Evolutionary conservation across 1,284 basidiomycete species (phyloP), one percentile per base, ranked within the genome.

Genomic region (Trichosporon faecale): DNA sequence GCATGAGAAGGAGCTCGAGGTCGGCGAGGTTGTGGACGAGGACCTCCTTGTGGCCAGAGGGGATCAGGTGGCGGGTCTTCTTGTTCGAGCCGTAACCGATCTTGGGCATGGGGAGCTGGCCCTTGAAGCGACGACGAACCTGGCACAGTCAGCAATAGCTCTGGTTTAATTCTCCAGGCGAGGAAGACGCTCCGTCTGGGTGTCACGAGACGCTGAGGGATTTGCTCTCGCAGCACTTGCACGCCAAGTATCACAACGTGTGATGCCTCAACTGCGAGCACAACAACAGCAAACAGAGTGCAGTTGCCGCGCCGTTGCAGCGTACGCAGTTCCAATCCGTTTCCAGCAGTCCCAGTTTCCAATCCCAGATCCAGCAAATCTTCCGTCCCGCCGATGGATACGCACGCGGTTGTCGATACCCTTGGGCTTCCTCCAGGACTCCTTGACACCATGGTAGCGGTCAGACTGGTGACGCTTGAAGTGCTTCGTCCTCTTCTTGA

Each of bases 401-500:
- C 81, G 44, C 73, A 84, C 83, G 83, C 94, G 90, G 89, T 95
- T 95, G 84, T 95, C 94, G 80, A 95, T 95, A 92, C 93, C 84
- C 89, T 95, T 96, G 77, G 94, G 94, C 87, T 96, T 98, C 85
- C 95, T 89, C 95, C 95, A 98, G 88, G 92, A 88, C 88, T 95
- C 94, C 88, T 95, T 95, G 78, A 98, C 94, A 76, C 90, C 87
- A 84, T 92, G 89, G 87, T 96, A 98, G 83, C 95, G 91, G 87
- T 97, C 95, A 70, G 93, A 95, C 86, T 98, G 95, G 86, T 97
- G 95, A 85, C 95, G 93, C 92, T 95, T 96, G 92, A 97, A 96
- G 81, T 86, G 86, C 86, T 92, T 94, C 78, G 94, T 96, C 85
- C 93, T 91, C 88, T 98, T 98, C 89, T 96, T 96, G 86, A 97